These are phyloP conservation scores for Eutrema yunnanense DNA, from an alignment of 345 rosid genomes.

Conservation along the genomic window DNA sequence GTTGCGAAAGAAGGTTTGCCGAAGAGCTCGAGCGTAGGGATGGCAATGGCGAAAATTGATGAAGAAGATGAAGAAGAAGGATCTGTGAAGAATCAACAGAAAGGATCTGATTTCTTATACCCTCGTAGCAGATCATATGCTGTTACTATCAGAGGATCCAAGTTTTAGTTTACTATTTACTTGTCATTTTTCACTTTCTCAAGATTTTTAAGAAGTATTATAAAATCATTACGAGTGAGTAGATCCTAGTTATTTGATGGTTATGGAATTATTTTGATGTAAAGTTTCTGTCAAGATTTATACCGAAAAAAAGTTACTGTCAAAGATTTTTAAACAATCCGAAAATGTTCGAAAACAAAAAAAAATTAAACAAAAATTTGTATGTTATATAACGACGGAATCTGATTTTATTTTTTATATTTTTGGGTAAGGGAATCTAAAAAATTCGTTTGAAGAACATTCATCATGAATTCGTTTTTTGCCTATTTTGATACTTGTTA, in stretches of 20 bases:
- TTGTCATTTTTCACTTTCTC: not conserved
- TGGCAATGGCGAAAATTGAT: conserved; percentile 49
- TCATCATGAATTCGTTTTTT: not conserved
- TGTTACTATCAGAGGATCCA: conserved; percentile 18
- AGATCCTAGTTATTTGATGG: not conserved
- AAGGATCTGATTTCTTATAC: conserved; percentile 21
- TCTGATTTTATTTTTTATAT: not conserved
- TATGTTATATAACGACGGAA: not conserved
- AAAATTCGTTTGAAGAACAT: not conserved
- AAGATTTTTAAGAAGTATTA: not conserved
- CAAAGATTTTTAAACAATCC: not conserved
- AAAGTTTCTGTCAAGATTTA: not conserved
- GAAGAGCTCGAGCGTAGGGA: conserved; percentile 46
- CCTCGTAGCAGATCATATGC: conserved; percentile 49
- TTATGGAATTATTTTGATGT: not conserved
- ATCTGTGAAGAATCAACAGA: conserved; percentile 11
- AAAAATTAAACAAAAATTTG: not conserved
- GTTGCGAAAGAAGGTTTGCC: conserved; percentile 27
- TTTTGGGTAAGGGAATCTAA: not conserved
- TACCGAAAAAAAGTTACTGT: not conserved
- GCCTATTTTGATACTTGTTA: not conserved
- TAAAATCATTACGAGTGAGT: too few relatives aligned
- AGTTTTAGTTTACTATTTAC: conserved; percentile 9
- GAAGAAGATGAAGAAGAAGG: conserved; percentile 39
- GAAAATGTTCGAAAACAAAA: too few relatives aligned